Evolutionary conservation across 306 rosid species (phyloP).

Genomic region (Carpinus viminea): DNA sequence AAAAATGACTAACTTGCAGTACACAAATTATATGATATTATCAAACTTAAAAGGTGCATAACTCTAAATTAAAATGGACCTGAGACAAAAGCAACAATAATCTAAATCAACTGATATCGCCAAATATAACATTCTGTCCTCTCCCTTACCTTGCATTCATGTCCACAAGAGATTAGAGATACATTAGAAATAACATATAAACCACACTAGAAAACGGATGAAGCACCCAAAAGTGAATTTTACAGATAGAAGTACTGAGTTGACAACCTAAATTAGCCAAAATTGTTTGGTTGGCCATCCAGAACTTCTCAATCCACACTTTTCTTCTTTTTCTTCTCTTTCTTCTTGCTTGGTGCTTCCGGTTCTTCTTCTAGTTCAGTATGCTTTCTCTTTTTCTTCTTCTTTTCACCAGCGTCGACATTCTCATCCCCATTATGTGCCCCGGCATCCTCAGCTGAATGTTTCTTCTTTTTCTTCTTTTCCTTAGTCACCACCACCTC

Average conservation of each 20-base stretch:
- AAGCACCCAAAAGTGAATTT: constrained; percentile 18
- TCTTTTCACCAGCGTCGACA: constrained; percentile 37
- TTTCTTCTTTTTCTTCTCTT: constrained; percentile 58
- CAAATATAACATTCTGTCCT: not conserved
- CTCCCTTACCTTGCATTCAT: constrained; percentile 13
- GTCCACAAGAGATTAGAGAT: constrained; percentile 15
- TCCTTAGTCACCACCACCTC: constrained; percentile 40
- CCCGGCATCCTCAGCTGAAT: constrained; percentile 40
- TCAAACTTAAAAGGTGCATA: not conserved
- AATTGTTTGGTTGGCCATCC: constrained; percentile 19
- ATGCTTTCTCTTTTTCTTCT: constrained; percentile 57
- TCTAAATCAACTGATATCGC: not conserved
- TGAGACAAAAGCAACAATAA: not conserved
- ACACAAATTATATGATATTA: no score
- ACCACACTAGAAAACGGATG: constrained; percentile 11
- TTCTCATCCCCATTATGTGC: constrained; percentile 18
- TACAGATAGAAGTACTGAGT: constrained; percentile 24
- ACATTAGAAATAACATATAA: constrained; percentile 19
- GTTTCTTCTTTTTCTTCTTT: constrained; percentile 56
- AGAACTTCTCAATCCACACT: constrained; percentile 29
- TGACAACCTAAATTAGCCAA: constrained; percentile 39
- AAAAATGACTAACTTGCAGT: not conserved
- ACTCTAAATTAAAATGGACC: not conserved
- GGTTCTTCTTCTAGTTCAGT: constrained; percentile 45
- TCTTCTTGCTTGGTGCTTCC: constrained; percentile 50